Evolutionary conservation across 768 basidiomycete genomes (phyloP), one percentile per base, ranked within the genome.

Genomic region (Macrocybe gigantea): DNA sequence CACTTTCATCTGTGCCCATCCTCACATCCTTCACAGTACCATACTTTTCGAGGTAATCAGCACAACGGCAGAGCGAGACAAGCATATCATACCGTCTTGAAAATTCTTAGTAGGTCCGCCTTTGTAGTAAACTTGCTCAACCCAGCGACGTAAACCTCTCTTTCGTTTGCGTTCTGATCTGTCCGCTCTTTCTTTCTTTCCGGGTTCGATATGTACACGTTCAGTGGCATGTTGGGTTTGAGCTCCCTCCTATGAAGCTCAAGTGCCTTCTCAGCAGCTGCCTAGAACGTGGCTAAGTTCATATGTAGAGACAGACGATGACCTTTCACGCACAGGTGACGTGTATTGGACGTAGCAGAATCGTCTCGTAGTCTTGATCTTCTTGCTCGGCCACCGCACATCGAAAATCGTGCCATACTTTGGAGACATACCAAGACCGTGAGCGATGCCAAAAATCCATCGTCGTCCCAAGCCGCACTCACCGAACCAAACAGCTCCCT

Each of bases 321-420:
- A 9, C 32, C 6, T 30, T 38, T n/a, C 6, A 71, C 86, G 44
- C 48, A 92, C 94, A 0, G 91, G 89, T 13, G 82, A 82, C 1
- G 84, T 85, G 60, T 80, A 97, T 52, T 98, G 96, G 1, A 99
- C 73, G 63, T 98, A 99, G 59, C 91, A 93, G 64, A 99, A 98
- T 38, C 96, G 78, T 33, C 96, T 73, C 2, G 88, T 86, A 48
- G 71, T 82, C 66, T 93, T 95, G 74, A 92, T 93, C 61, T 96
- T 96, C 61, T 94, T 94, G 67, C 92, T 94, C 5, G 96, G 96
- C 95, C 95, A 98, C 32, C 96, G 87, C 12, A 93, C 88, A 53
- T 98, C 94, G 51, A 98, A 89, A 46, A 99, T 78, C 5, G 75
- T 78, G 7, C 96, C 96, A 65, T 88, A 93, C 93, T 96, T 48